Conservation (phyloP, 495 filamentous ascomycete species). For the Hypomontagnella monticulosa region DNA sequence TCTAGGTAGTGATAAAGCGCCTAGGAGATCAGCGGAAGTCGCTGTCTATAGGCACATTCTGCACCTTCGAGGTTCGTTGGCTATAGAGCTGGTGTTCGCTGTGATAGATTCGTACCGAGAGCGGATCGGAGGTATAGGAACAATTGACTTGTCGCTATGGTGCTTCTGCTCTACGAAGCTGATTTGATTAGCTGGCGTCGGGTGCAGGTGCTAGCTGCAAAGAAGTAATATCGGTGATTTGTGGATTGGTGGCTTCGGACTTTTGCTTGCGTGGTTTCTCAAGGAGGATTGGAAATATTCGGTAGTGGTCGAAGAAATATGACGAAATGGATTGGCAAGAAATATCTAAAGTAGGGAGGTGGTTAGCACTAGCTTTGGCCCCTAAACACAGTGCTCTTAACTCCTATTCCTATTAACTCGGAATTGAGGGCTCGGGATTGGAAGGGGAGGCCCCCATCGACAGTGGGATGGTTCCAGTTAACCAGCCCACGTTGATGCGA, state of each 20-base stretch:
- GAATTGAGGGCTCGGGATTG: conserved; percentile 9
- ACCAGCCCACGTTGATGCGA: conserved; percentile 9
- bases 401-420: conserved; percentile 12
- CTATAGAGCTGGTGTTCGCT: background rate
- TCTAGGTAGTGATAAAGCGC: conserved; percentile 11
- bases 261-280: conserved; percentile 12
- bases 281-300: conserved; percentile 7
- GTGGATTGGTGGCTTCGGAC: conserved; percentile 12
- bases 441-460: conserved; percentile 6
- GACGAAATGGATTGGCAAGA: conserved; percentile 40
- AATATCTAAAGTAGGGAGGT: conserved; percentile 36
- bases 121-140: background rate
- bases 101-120: conserved; percentile 5
- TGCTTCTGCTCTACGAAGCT: conserved; percentile 19
- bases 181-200: background rate
- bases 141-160: background rate
- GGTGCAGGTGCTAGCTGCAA: background rate
- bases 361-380: conserved; percentile 33
- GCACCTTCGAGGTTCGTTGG: conserved; percentile 6
- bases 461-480: conserved; percentile 6
- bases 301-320: conserved; percentile 31
- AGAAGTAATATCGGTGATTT: conserved; percentile 1
- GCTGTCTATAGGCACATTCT: conserved; percentile 29
- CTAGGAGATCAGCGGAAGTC: background rate
- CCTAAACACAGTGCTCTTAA: background rate